phyloP scores from a whole-genome alignment of 305 asterid genomes.

The Fraxinus platypoda region DNA sequence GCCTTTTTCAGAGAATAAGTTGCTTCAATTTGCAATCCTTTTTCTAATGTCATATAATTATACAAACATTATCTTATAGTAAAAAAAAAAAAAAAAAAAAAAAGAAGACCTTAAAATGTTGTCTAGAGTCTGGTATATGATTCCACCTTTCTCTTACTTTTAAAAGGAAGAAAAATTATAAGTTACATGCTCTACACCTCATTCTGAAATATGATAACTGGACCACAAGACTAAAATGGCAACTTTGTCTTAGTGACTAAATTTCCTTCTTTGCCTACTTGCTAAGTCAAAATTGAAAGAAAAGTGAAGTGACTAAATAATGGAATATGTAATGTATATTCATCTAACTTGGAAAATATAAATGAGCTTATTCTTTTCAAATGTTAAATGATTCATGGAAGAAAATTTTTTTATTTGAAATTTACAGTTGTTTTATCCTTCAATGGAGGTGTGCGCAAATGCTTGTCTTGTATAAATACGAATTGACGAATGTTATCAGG shows the following conservation, averaged over 20 bases:
- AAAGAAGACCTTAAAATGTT: no score
- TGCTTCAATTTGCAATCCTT: no score
- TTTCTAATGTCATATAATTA: no score
- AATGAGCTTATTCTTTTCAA: background rate
- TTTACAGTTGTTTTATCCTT: background rate
- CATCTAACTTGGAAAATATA: background rate
- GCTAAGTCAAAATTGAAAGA: constrained; percentile 2
- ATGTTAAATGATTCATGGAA: background rate
- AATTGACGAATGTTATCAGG: no score
- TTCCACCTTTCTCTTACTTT: background rate
- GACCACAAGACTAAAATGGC: background rate
- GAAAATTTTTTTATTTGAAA: background rate
- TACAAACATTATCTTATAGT: no score
- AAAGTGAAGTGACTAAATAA: no score
- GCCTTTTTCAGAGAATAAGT: no score
- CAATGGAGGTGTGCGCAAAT: background rate
- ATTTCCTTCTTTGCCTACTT: background rate
- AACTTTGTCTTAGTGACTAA: background rate
- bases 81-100: no score
- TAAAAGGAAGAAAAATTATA: background rate
- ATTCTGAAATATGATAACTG: background rate
- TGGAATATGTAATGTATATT: background rate
- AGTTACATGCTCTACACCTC: background rate
- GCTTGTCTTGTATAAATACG: background rate
- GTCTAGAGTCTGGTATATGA: background rate